A percentile compares a stretch with the other conserved stretches of the same genome.
Conservation (phyloP, 2,329 filamentous ascomycete species). For the Cladophialophora bantiana region DNA sequence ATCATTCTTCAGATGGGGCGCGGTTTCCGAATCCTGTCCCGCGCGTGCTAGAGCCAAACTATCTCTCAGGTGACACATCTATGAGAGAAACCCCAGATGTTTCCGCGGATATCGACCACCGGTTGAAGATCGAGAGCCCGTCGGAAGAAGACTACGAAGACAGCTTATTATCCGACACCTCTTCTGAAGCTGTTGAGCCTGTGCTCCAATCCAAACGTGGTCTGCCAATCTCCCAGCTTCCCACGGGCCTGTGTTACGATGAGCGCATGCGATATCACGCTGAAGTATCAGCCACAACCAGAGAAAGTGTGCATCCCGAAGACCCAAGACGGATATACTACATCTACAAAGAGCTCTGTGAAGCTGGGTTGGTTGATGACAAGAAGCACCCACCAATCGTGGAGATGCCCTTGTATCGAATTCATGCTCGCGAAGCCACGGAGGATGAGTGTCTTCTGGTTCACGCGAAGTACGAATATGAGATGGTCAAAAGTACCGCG, state of each 20-base stretch:
- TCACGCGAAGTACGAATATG: constrained; percentile 77
- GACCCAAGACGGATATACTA: constrained; percentile 90
- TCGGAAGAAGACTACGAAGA: constrained; percentile 36
- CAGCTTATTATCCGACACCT: constrained; percentile 33
- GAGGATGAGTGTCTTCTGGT: constrained; percentile 80
- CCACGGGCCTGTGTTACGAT: constrained; percentile 87
- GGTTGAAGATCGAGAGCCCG: constrained; percentile 34
- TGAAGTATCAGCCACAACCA: constrained; percentile 71
- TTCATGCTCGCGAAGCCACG: constrained; percentile 78
- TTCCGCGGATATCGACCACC: constrained; percentile 26
- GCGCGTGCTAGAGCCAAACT: constrained; percentile 19
- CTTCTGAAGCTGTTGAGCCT: constrained; percentile 44
- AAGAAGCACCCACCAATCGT: constrained; percentile 55
- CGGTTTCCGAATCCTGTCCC: constrained; percentile 26
- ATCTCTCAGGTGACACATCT: constrained; percentile 26
- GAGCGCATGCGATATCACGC: constrained; percentile 94
- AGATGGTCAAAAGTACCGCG: constrained; percentile 72
- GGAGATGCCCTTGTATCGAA: constrained; percentile 68
- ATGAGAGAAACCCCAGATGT: constrained; percentile 36
- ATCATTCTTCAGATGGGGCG: constrained; percentile 19
- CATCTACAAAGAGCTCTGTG: constrained; percentile 88
- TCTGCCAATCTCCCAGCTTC: constrained; percentile 59
- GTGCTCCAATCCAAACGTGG: constrained; percentile 47
- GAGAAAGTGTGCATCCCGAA: constrained; percentile 85
- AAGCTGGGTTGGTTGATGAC: constrained; percentile 77